Evolutionary conservation across 768 basidiomycete species (phyloP), one percentile per base, ranked within the genome.

Genomic region (Neoboletus brunneissimus): DNA sequence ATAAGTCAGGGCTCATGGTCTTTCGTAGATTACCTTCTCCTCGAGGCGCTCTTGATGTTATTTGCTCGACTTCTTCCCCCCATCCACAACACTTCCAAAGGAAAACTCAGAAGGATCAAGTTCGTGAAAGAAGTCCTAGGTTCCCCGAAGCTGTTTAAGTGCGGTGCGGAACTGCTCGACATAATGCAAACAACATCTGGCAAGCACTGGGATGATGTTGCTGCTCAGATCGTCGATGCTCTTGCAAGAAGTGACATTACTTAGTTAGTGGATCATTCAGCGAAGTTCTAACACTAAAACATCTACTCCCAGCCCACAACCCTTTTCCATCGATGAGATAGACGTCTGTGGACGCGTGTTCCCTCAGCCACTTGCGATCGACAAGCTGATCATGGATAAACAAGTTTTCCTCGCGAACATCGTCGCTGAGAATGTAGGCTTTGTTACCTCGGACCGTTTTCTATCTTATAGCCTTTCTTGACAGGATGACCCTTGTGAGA

Each of bases 41-140:
- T 85, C 42, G 86, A 88, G 64, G 75, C 79, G 16, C 74, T 86
- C 4, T 65, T 87, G 42, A 78, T 81, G 51, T 61, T 88, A 1
- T 79, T 86, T 63, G 84, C 79, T 34, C 79, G 79, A 40, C 69
- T 86, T 15, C 67, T 87, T 25, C 83, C 85, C 18, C 71, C 80
- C 13, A 66, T 72, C 5, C 71, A 75, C 48, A 67, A 64, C n/a
- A 70, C 67, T 11, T 56, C 64, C 1, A 72, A 75, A 41, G 74
- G 75, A 38, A 67, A 64, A 20, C 49, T 56, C 9, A 75, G 73
- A 59, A 76, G 83, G 48, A 59, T 69, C 12, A 64, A 73, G 34
- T 87, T 83, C 58, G 77, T 85, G 49, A 74, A 76, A 38, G 74
- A 81, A 46, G 82, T 85, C 15, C 79, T 87, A 58, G 67, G 76